Evolutionary conservation across 148 eudicot species (phyloP), one percentile per base, ranked within the genome.

Genomic region (Polygonum maritimum): DNA sequence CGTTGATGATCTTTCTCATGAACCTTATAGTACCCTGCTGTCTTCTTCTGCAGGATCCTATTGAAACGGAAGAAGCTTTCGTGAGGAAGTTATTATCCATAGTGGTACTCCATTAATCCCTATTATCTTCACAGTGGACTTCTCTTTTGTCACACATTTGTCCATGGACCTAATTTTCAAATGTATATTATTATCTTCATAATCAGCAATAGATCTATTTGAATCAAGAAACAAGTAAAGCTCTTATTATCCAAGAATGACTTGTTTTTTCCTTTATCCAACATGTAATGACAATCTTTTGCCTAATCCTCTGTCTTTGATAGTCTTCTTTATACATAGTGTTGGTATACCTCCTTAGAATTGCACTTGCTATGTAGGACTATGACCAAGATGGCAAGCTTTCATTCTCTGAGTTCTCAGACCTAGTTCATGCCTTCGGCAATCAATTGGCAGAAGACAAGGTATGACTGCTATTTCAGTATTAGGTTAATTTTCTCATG

Each of bases 361-460:
- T n/a, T 75, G 12, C 72, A 22, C 14, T 67, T 48, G 71, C 76
- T 79, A 38, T 83, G 47, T 82, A 94, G 98, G 98, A 94, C 84
- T 88, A 86, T 67, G 76, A 94, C 78, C 91, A 86, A 75, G 93
- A 92, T 82, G 98, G 98, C 76, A 60, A 40, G 33, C 97, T 94
- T 77, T 89, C 96, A 39, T 86, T 84, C 47, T 80, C 87, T 3
- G 98, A 94, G 81, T 94, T 94, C 84, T 89, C 92, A 3, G 85
- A 85, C 41, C 82, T 94, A 75, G 84, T 94, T 55, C 69, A 89
- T 79, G 98, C 93, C 76, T 94, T 94, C 80, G 98, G 98, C 79
- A 94, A 94, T 84, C 87, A 86, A 86, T 79, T 83, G 75, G 97
- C 98, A 40, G 86, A 84, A 69, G 81, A 86, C 33, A 90, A 94